Percentiles rank a stretch among this genome's conserved stretches.
phyloP scores from a whole-genome alignment of 1,284 basidiomycete genomes.

The Lignosus rhinocerotis region DNA sequence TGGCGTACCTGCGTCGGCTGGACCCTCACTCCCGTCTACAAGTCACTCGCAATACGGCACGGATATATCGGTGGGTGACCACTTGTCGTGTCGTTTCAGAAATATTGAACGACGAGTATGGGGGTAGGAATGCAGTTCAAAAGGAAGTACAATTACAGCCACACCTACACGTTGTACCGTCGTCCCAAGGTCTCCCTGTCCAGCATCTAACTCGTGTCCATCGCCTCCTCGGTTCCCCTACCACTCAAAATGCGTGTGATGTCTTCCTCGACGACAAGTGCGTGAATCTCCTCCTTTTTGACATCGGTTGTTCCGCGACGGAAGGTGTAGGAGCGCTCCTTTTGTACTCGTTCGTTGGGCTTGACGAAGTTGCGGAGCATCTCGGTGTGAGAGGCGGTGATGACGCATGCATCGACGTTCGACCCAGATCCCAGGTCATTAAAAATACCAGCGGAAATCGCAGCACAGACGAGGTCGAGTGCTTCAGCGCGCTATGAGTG shows the following conservation, averaged over 20 bases:
- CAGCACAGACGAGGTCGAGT: constrained; percentile 81
- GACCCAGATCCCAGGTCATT: constrained; percentile 98
- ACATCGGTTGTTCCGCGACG: constrained; percentile 85
- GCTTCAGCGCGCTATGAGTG: constrained; percentile 73
- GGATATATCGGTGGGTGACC: neutral
- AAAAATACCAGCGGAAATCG: constrained; percentile 96
- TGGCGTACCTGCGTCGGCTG: neutral
- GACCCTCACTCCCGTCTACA: no score
- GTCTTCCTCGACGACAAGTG: constrained; percentile 72
- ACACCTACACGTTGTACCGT: constrained; percentile 7
- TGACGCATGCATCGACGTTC: constrained; percentile 96
- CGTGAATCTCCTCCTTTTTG: constrained; percentile 78
- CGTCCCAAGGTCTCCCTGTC: neutral
- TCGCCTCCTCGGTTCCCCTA: constrained; percentile 49
- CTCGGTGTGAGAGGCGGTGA: constrained; percentile 81
- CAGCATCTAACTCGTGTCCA: constrained; percentile 54
- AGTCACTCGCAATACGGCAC: no score
- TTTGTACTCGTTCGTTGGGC: constrained; percentile 86
- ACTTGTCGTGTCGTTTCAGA: neutral
- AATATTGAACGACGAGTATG: neutral
- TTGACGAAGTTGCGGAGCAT: constrained; percentile 90
- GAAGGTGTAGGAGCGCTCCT: constrained; percentile 87
- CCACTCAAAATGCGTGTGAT: constrained; percentile 46
- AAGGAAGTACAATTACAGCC: constrained; percentile 21
- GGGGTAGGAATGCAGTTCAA: neutral